These are phyloP conservation scores for Rhizopogon sp. DNA, from an alignment of 768 basidiomycete species.

Conservation along the genomic window DNA sequence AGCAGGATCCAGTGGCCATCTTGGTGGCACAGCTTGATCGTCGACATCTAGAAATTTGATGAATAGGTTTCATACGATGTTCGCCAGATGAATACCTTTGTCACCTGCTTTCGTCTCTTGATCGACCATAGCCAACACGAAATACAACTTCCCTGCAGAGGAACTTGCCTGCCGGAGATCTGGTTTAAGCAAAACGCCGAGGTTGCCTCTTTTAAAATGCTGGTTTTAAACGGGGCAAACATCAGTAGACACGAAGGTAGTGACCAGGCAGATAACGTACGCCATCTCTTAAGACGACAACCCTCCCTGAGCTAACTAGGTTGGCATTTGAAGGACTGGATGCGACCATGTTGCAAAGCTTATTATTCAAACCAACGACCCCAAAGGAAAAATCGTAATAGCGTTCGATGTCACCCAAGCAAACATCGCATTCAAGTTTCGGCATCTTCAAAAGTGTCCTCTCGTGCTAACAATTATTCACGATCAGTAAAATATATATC, in stretches of 20 bases:
- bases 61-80: neutral
- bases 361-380: constrained; percentile 58
- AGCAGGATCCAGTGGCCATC: constrained; percentile 64
- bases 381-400: constrained; percentile 71
- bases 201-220: constrained; percentile 71
- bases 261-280: constrained; percentile 39
- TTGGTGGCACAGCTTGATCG: constrained; percentile 55
- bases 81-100: constrained; percentile 35
- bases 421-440: constrained; percentile 64
- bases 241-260: neutral
- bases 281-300: constrained; percentile 77
- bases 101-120: constrained; percentile 50
- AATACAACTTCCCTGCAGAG: constrained; percentile 52
- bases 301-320: constrained; percentile 64
- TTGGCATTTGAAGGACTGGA: constrained; percentile 62
- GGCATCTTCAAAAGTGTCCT: constrained; percentile 55
- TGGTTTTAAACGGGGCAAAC: constrained; percentile 21
- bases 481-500: neutral
- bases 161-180: constrained; percentile 45
- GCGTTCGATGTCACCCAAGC: constrained; percentile 63
- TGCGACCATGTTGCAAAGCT: constrained; percentile 55
- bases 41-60: constrained; percentile 45
- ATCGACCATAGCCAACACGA: constrained; percentile 69
- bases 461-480: constrained; percentile 53
- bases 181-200: constrained; percentile 68